Percentiles rank a stretch among this genome's conserved stretches.
phyloP scores from a whole-genome alignment of 2,329 filamentous ascomycete species.

The Ophiocordyceps robertsii region DNA sequence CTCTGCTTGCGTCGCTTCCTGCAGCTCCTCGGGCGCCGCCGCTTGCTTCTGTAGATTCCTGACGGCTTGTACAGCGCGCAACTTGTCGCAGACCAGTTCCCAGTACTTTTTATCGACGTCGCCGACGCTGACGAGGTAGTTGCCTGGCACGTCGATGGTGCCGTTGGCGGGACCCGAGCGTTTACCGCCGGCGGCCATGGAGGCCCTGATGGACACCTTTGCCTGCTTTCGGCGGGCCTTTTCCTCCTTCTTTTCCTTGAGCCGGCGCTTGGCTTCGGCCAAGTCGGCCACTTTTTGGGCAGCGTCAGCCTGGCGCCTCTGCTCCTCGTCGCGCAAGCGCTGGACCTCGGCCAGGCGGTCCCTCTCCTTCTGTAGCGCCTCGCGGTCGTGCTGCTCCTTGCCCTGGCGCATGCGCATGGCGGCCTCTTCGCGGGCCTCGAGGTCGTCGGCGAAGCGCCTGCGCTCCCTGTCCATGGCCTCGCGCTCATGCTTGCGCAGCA shows the following conservation, averaged over 20 bases:
- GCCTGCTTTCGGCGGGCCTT: conserved; percentile 23
- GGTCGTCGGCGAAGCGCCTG: conserved; percentile 69
- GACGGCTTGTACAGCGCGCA: conserved; percentile 23
- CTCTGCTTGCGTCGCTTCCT: conserved; percentile 15
- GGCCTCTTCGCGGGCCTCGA: conserved; percentile 64
- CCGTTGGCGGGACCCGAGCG: conserved; percentile 18
- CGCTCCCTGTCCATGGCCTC: conserved; percentile 61
- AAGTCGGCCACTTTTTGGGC: conserved; percentile 25
- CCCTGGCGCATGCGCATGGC: conserved; percentile 44
- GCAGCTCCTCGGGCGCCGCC: conserved; percentile 11
- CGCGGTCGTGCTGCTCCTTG: conserved; percentile 20
- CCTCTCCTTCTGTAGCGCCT: conserved; percentile 23
- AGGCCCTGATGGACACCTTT: conserved; percentile 19
- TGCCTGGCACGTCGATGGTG: conserved; percentile 20
- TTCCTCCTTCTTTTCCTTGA: conserved; percentile 27
- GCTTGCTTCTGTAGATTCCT: conserved; percentile 16
- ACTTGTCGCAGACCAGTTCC: conserved; percentile 27
- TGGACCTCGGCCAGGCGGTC: conserved; percentile 22
- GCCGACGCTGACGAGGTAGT: conserved; percentile 17
- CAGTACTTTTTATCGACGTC: conserved; percentile 20
- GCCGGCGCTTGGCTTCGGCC: conserved; percentile 20
- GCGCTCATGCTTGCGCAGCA: conserved; percentile 56
- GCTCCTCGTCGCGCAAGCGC: conserved; percentile 23
- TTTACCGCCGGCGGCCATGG: conserved; percentile 6
- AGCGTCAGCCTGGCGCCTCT: conserved; percentile 18